Evolutionary conservation across 1,284 basidiomycete genomes (phyloP), one percentile per base, ranked within the genome.

Genomic region (Bjerkandera adusta): DNA sequence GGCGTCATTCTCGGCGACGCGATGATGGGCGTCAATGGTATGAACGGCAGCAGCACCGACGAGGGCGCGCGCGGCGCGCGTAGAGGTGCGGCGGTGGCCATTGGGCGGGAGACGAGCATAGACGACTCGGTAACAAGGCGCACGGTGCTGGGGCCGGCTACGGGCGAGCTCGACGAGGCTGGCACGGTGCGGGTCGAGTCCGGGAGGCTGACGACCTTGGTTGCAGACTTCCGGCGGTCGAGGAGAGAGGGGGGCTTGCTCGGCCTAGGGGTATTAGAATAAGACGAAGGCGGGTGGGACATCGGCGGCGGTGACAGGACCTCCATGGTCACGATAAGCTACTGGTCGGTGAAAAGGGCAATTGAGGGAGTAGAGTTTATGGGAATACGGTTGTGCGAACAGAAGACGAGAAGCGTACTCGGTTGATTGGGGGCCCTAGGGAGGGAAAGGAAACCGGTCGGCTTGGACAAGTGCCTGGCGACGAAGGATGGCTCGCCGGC

Each of bases 1-100:
- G 79, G 76, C 3, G 78, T 76, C 58, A 71, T 70, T 44, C 76
- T 58, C n/a, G 81, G 80, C 3, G 80, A 82, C 27, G 78, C 77
- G 47, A 71, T 68, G 52, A 81, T 83, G 40, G 78, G 72, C 18
- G 79, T 74, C 44, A 81, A 68, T 35, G 78, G 77, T 18, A 72
- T 59, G 57, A 80, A 79, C 32, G 68, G 66, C 32, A 51, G 54
- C n/a, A 45, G 44, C 24, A 36, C 35, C 10, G 41, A 13, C n/a
- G 44, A 25, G 20, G 54, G 20, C 22, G 42, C 43, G n/a, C 53
- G 52, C 27, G 53, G 21, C 25, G 57, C 43, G 38, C 49, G 47
- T 10, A 35, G 16, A 24, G 45, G 29, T 16, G 51, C 51, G 39
- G 35, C 48, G 5, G 50, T 39, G 13, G 55, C 51, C 20, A 41